Conservation (phyloP, 140 eudicot species). For the Stevia rebaudiana region DNA sequence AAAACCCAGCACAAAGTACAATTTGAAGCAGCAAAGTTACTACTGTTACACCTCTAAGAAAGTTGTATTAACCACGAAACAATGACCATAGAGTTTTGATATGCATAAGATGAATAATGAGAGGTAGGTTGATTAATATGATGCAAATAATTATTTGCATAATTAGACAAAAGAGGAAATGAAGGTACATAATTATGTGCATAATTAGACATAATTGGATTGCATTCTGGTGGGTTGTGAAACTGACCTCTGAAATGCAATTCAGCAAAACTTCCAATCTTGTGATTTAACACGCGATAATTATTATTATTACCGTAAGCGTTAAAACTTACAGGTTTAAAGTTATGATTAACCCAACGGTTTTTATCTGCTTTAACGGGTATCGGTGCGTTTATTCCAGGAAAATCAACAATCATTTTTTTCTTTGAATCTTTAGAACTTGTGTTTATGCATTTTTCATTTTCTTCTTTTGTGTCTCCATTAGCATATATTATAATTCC, state of each 20-base stretch:
- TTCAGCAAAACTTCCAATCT: not conserved
- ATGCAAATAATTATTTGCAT: constrained; percentile 26
- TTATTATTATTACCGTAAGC: constrained; percentile 4
- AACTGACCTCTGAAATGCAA: not conserved
- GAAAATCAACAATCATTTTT: constrained; percentile 65
- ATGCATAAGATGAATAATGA: constrained; percentile 9
- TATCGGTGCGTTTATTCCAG: constrained; percentile 74
- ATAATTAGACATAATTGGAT: constrained; percentile 14
- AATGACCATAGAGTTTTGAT: constrained; percentile 22
- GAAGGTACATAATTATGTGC: constrained; percentile 18
- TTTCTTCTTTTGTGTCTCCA: constrained; percentile 43
- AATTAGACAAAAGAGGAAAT: constrained; percentile 27
- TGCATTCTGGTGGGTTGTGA: constrained; percentile 4
- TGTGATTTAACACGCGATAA: constrained; percentile 3
- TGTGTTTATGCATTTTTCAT: constrained; percentile 43
- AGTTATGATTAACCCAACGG: constrained; percentile 36
- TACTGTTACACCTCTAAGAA: not conserved
- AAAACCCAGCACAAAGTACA: constrained; percentile 6
- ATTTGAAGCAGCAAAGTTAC: constrained; percentile 12
- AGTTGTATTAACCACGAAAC: constrained; percentile 8
- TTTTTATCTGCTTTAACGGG: constrained; percentile 56
- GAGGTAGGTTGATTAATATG: constrained; percentile 2
- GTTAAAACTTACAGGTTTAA: not conserved
- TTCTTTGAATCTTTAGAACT: constrained; percentile 18
- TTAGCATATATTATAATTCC: constrained; percentile 55